Conservation (phyloP, 1,284 basidiomycete species). For the Trichosporon sp. region DNA sequence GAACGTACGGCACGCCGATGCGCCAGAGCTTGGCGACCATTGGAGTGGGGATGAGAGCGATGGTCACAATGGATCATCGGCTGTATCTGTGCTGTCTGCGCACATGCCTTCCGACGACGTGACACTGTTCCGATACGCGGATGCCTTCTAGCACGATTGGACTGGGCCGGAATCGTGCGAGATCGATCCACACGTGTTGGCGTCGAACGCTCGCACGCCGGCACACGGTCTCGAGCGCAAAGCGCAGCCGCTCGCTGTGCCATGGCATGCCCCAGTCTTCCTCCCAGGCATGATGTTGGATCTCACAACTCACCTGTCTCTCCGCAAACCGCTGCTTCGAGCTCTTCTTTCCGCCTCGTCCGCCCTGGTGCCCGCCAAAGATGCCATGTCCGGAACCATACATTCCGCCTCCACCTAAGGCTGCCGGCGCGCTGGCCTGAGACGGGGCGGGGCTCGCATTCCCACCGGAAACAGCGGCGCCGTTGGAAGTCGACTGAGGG, state of each 20-base stretch:
- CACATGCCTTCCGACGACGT: background rate
- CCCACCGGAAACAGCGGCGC: background rate
- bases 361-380: background rate
- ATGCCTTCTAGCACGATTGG: background rate
- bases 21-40: slow-evolving; percentile 18
- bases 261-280: background rate
- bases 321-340: slow-evolving; percentile 73
- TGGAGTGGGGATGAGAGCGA: background rate
- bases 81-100: background rate
- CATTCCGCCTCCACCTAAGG: slow-evolving; percentile 19
- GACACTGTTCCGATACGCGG: background rate
- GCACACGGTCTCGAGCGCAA: background rate
- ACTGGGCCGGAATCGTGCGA: background rate
- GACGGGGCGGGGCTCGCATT: slow-evolving; percentile 2
- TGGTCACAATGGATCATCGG: background rate
- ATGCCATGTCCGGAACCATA: slow-evolving; percentile 7
- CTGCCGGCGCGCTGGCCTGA: slow-evolving; percentile 11
- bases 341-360: slow-evolving; percentile 61
- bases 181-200: slow-evolving; percentile 13
- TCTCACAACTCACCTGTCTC: slow-evolving; percentile 66
- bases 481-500: background rate
- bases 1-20: slow-evolving; percentile 1
- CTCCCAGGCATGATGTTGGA: background rate
- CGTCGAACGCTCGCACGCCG: background rate
- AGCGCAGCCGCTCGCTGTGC: slow-evolving; percentile 1